Conservation (phyloP, 768 basidiomycete species). For the Naganishia vishniacii region DNA sequence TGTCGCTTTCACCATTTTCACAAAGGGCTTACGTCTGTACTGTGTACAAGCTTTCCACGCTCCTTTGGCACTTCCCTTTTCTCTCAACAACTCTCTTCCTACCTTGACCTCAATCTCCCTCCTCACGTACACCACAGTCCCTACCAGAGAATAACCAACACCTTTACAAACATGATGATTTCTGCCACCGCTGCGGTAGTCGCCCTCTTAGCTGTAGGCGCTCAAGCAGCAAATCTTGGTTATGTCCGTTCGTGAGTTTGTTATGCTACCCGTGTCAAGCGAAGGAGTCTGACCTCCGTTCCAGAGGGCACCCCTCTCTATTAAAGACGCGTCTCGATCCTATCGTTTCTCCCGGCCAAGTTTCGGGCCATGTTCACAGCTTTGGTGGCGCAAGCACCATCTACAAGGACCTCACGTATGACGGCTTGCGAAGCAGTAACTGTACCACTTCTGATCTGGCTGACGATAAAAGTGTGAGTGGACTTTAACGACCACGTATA, state of each 20-base stretch:
- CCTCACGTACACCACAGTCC: neutral
- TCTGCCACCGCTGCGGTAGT: neutral
- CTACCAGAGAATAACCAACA: neutral
- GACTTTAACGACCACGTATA: no score
- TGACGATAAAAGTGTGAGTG: slow-evolving; percentile 12
- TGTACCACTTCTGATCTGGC: slow-evolving; percentile 12
- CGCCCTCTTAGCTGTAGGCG: neutral
- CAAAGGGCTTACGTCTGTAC: no score
- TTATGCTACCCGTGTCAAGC: neutral
- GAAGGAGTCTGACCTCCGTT: neutral
- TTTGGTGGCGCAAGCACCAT: slow-evolving; percentile 6
- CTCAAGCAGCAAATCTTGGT: slow-evolving; percentile 1
- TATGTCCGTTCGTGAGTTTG: slow-evolving; percentile 9
- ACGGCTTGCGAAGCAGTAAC: slow-evolving; percentile 12
- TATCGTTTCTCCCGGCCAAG: slow-evolving; percentile 40
- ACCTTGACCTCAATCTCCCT: neutral
- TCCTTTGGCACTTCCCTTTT: no score
- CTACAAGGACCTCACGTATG: slow-evolving; percentile 13
- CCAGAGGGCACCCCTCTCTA: slow-evolving; percentile 33
- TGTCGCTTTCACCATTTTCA: no score
- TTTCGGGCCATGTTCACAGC: slow-evolving; percentile 14
- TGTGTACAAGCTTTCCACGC: no score
- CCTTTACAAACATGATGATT: neutral
- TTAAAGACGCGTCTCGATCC: slow-evolving; percentile 45
- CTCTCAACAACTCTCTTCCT: neutral